A percentile compares a stretch with the other conserved stretches of the same genome.
phyloP scores from a whole-genome alignment of 192 early-diverging fungal genomes.

The Chytriomyces hyalinus region DNA sequence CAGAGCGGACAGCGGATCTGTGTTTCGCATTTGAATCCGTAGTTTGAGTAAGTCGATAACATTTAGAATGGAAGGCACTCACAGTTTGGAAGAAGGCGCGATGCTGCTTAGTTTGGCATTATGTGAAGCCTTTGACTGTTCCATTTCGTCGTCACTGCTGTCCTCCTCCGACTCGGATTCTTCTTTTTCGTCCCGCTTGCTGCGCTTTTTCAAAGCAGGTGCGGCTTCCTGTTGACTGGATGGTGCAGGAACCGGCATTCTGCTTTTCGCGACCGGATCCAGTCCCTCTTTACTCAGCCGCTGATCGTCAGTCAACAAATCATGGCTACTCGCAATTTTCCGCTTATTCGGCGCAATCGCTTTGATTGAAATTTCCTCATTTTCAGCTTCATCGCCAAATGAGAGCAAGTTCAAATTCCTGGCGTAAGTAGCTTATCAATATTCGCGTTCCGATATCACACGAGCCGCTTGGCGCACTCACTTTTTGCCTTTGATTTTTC shows the following conservation, averaged over 20 bases:
- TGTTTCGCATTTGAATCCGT: not conserved
- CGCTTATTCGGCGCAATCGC: conserved; percentile 16
- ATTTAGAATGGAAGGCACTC: not conserved
- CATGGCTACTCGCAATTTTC: conserved; percentile 79
- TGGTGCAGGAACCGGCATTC: no score
- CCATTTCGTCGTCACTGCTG: not conserved
- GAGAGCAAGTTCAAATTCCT: conserved; percentile 82
- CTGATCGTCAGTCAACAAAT: conserved; percentile 62
- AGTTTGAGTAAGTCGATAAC: conserved; percentile 10
- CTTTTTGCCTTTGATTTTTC: conserved; percentile 67
- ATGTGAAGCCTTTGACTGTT: not conserved
- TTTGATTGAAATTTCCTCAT: conserved; percentile 56
- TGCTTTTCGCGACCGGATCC: not conserved
- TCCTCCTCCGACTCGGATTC: conserved; percentile 1
- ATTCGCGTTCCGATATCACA: conserved; percentile 4
- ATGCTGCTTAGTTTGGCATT: not conserved
- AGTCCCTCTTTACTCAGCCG: conserved; percentile 34
- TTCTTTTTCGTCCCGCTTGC: no score
- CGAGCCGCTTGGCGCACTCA: conserved; percentile 28
- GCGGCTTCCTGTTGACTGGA: no score
- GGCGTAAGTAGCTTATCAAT: not conserved
- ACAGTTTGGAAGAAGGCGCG: not conserved
- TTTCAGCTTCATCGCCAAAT: conserved; percentile 76
- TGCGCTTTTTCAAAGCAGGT: no score
- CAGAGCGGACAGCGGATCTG: conserved; percentile 45